Evolutionary conservation across 1,284 basidiomycete genomes (phyloP).

Genomic region (Cryptococcus hybrid): DNA sequence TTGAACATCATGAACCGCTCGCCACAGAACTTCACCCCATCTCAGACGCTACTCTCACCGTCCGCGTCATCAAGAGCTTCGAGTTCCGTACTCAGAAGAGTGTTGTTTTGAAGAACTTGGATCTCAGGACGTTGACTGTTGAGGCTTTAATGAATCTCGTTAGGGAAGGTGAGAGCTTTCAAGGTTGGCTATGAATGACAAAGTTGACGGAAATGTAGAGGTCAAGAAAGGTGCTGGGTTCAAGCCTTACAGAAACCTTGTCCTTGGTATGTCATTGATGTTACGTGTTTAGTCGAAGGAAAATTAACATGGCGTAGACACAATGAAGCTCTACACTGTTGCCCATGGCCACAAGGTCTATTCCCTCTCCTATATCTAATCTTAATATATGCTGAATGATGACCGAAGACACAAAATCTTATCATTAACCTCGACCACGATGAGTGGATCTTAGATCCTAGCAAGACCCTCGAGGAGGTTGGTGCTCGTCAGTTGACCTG

Average conservation of each 20-base stretch:
- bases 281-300: background rate
- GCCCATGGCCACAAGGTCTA: conserved; percentile 89
- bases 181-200: background rate
- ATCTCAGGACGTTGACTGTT: conserved; percentile 76
- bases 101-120: conserved; percentile 76
- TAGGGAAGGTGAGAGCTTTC: conserved; percentile 54
- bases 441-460: conserved; percentile 80
- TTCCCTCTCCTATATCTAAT: background rate
- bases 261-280: conserved; percentile 58
- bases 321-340: conserved; percentile 88
- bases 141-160: conserved; percentile 68
- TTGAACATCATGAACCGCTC: conserved; percentile 7
- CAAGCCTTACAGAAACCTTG: conserved; percentile 76
- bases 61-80: conserved; percentile 94
- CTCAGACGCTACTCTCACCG: conserved; percentile 42
- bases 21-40: conserved; percentile 31
- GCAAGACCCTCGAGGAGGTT: conserved; percentile 61
- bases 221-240: conserved; percentile 70
- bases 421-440: conserved; percentile 95
- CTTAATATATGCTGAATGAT: no score
- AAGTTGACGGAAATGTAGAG: conserved; percentile 51
- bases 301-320: conserved; percentile 59
- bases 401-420: conserved; percentile 77
- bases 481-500: conserved; percentile 66
- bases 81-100: conserved; percentile 86